Evolutionary conservation across 768 basidiomycete genomes (phyloP).

Genomic region (Multifurca ochricompacta): DNA sequence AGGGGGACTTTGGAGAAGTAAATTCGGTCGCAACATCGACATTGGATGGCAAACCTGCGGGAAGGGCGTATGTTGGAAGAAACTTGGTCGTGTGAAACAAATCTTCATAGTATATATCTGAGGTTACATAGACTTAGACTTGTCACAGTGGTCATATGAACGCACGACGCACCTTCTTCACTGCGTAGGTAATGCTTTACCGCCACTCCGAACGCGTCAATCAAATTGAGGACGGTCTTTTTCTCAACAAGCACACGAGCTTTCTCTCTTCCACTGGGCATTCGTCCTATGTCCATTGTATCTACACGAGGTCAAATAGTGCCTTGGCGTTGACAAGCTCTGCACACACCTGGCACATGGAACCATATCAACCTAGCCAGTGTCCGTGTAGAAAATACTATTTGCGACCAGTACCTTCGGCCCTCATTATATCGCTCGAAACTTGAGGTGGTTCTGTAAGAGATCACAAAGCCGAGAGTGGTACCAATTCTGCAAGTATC

Average conservation of each 20-base stretch:
- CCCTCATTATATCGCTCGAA: constrained; percentile 77
- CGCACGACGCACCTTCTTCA: constrained; percentile 20
- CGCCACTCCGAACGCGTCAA: constrained; percentile 58
- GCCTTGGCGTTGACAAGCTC: not conserved
- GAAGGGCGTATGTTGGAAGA: constrained; percentile 56
- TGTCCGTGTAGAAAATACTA: constrained; percentile 47
- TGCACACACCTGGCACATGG: constrained; percentile 47
- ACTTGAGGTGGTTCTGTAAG: constrained; percentile 62
- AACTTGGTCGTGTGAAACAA: constrained; percentile 65
- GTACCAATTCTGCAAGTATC: constrained; percentile 42
- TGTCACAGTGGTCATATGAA: too few relatives aligned
- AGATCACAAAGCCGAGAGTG: constrained; percentile 67
- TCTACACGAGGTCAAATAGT: constrained; percentile 19
- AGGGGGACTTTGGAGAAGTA: not conserved
- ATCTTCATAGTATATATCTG: constrained; percentile 34
- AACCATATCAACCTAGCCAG: constrained; percentile 61
- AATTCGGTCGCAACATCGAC: constrained; percentile 24
- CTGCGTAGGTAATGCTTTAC: constrained; percentile 50
- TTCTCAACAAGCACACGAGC: constrained; percentile 53
- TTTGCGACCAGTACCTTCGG: constrained; percentile 58
- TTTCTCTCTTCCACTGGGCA: constrained; percentile 30
- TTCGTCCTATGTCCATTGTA: constrained; percentile 22
- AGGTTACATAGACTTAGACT: not conserved
- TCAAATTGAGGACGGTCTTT: constrained; percentile 58
- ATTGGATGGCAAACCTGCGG: constrained; percentile 39